Evolutionary conservation across 108 stramenopile species (phyloP).

Genomic region (Skeletonema costatum): DNA sequence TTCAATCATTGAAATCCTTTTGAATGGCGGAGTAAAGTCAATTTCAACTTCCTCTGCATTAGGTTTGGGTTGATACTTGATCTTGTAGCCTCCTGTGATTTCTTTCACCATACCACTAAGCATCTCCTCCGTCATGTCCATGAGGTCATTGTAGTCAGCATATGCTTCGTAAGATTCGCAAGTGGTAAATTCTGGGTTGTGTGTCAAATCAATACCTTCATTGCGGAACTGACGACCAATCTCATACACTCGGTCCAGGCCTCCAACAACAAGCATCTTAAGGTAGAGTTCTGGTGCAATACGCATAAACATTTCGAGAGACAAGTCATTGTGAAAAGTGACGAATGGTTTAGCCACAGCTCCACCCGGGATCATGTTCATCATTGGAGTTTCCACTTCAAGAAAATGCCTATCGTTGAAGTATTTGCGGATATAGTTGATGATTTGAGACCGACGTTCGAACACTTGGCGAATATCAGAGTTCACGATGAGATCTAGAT

Average conservation of each 20-base stretch:
- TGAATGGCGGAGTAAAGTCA: slow-evolving; percentile 98
- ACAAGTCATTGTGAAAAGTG: slow-evolving; percentile 98
- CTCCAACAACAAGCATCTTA: slow-evolving; percentile 97
- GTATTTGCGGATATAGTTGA: slow-evolving; percentile 93
- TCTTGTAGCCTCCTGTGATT: slow-evolving; percentile 94
- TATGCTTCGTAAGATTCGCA: slow-evolving; percentile 99
- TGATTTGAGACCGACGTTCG: slow-evolving; percentile 86
- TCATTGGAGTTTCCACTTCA: slow-evolving; percentile 99
- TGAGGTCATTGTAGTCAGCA: slow-evolving; percentile 98
- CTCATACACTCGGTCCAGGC: slow-evolving; percentile 99
- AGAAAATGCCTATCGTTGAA: slow-evolving; percentile 95
- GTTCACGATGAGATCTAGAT: slow-evolving; percentile 98
- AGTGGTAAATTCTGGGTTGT: slow-evolving; percentile 99
- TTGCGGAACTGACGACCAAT: slow-evolving; percentile 99
- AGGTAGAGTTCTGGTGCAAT: slow-evolving; percentile 98
- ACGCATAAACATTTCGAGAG: slow-evolving; percentile 94
- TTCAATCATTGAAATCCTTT: slow-evolving; percentile 95
- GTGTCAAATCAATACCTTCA: slow-evolving; percentile 99
- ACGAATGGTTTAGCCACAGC: slow-evolving; percentile 98
- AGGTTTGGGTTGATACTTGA: slow-evolving; percentile 95
- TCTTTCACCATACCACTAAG: slow-evolving; percentile 94
- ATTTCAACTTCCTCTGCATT: slow-evolving; percentile 90
- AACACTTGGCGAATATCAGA: slow-evolving; percentile 88
- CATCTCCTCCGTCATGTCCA: slow-evolving; percentile 98
- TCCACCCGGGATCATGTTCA: slow-evolving; percentile 99